Evolutionary conservation across 352 stramenopile genomes (phyloP).

Genomic region (Phytophthora chlamydospora): DNA sequence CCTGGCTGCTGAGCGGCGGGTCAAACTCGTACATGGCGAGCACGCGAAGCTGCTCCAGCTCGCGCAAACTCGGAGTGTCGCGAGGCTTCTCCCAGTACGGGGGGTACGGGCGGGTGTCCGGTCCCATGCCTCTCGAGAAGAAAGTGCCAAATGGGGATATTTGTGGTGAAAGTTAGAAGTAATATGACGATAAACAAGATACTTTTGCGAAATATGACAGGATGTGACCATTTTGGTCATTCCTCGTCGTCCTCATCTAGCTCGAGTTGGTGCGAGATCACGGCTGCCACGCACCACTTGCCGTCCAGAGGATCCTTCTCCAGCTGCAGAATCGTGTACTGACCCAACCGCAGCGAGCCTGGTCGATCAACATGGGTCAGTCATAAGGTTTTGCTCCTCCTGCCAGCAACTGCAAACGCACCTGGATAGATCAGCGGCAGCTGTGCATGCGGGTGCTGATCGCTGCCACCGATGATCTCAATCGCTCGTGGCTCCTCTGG

Average conservation of each 20-base stretch:
- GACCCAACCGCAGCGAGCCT: slow-evolving; percentile 72
- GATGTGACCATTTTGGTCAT: slow-evolving; percentile 1
- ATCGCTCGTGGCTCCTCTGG: slow-evolving; percentile 34
- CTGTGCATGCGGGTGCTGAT: slow-evolving; percentile 48
- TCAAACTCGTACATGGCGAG: slow-evolving; percentile 73
- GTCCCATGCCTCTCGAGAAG: slow-evolving; percentile 21
- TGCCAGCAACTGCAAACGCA: slow-evolving; percentile 23
- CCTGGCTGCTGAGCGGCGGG: slow-evolving; percentile 42
- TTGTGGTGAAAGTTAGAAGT: too few relatives aligned
- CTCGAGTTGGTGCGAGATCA: slow-evolving; percentile 52
- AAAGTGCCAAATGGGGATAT: not conserved
- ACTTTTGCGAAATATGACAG: slow-evolving; percentile 8
- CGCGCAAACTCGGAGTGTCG: slow-evolving; percentile 38
- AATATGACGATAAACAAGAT: slow-evolving; percentile 15
- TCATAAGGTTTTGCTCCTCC: not conserved
- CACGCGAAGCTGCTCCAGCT: slow-evolving; percentile 64
- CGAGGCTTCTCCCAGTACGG: slow-evolving; percentile 20
- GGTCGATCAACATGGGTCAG: slow-evolving; percentile 5
- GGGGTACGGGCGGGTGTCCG: slow-evolving; percentile 7
- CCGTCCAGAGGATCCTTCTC: slow-evolving; percentile 55
- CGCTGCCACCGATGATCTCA: slow-evolving; percentile 66
- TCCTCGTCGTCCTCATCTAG: slow-evolving; percentile 26
- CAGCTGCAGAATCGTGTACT: slow-evolving; percentile 80
- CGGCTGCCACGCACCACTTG: slow-evolving; percentile 53
- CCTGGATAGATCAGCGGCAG: slow-evolving; percentile 69